Conservation (phyloP, 495 filamentous ascomycete genomes). For the Hyaloscypha variabilis region DNA sequence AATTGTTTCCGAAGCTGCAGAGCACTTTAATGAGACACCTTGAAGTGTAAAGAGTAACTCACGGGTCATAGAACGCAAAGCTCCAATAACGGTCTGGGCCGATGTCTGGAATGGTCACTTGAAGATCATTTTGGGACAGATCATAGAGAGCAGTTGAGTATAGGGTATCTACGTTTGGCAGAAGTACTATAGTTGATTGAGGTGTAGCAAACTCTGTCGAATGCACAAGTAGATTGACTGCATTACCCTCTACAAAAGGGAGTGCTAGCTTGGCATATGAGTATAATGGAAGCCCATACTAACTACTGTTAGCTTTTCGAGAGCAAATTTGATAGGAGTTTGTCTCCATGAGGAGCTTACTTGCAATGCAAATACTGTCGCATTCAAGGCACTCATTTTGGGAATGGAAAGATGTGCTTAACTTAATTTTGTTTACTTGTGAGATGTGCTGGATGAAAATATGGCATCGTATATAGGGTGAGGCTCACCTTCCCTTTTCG, state of each 20-base stretch:
- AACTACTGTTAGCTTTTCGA: background rate
- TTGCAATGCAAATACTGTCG: constrained; percentile 9
- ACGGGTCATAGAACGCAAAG: constrained; percentile 13
- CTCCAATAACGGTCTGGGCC: constrained; percentile 7
- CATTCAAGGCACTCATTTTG: background rate
- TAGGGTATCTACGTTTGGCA: constrained; percentile 10
- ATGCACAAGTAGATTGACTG: background rate
- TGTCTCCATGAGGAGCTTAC: background rate
- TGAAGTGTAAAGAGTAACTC: background rate
- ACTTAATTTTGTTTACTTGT: too few species aligned
- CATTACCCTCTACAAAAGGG: background rate
- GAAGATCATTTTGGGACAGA: constrained; percentile 6
- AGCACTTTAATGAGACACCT: background rate
- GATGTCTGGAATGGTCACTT: constrained; percentile 2
- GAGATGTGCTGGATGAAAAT: too few species aligned
- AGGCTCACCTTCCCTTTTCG: too few species aligned
- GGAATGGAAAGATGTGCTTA: too few species aligned
- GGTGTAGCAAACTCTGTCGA: constrained; percentile 1
- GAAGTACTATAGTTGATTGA: background rate
- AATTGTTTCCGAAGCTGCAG: constrained; percentile 13
- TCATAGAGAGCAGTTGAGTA: constrained; percentile 8
- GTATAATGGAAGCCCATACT: constrained; percentile 13
- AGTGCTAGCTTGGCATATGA: constrained; percentile 2
- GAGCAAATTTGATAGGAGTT: too few species aligned
- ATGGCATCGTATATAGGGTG: too few species aligned